Percentiles rank a stretch among this genome's conserved stretches.
Evolutionary conservation across 257 asterid genomes (phyloP).

Genomic region (Nicotiana undulata): DNA sequence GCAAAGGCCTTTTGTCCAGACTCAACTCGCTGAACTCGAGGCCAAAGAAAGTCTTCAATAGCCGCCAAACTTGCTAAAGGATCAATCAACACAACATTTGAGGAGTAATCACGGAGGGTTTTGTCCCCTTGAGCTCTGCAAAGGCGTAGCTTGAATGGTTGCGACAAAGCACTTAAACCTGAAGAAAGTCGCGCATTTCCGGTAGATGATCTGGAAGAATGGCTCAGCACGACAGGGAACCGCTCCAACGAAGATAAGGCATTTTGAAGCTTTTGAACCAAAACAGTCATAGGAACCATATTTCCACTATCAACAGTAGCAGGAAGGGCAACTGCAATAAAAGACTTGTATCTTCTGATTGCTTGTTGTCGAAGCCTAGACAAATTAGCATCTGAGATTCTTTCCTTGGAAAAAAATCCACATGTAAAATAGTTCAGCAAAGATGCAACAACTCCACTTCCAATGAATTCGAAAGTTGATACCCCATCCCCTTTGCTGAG

Average conservation of each 20-base stretch:
- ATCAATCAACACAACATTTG: slow-evolving; percentile 84
- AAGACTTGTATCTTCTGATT: slow-evolving; percentile 69
- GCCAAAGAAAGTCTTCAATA: slow-evolving; percentile 94
- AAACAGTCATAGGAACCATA: slow-evolving; percentile 61
- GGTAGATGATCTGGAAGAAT: slow-evolving; percentile 64
- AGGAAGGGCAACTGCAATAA: slow-evolving; percentile 79
- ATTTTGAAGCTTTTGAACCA: slow-evolving; percentile 89
- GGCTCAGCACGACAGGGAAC: slow-evolving; percentile 90
- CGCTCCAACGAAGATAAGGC: slow-evolving; percentile 91
- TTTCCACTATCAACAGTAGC: slow-evolving; percentile 31
- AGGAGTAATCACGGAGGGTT: slow-evolving; percentile 95
- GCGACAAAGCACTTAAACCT: slow-evolving; percentile 83
- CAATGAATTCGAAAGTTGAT: slow-evolving; percentile 92
- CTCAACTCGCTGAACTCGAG: slow-evolving; percentile 72
- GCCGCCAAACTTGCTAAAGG: slow-evolving; percentile 94
- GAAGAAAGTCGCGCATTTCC: slow-evolving; percentile 86
- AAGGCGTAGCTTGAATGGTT: slow-evolving; percentile 92
- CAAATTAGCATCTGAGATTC: slow-evolving; percentile 59
- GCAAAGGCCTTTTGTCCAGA: slow-evolving; percentile 60
- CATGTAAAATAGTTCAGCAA: slow-evolving; percentile 82
- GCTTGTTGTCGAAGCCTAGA: slow-evolving; percentile 80
- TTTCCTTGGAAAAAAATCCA: slow-evolving; percentile 77
- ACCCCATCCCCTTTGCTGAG: slow-evolving; percentile 93
- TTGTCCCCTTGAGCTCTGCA: slow-evolving; percentile 94
- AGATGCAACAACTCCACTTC: slow-evolving; percentile 88